phyloP scores from a whole-genome alignment of 2,329 filamentous ascomycete species.

The Claviceps africana region DNA sequence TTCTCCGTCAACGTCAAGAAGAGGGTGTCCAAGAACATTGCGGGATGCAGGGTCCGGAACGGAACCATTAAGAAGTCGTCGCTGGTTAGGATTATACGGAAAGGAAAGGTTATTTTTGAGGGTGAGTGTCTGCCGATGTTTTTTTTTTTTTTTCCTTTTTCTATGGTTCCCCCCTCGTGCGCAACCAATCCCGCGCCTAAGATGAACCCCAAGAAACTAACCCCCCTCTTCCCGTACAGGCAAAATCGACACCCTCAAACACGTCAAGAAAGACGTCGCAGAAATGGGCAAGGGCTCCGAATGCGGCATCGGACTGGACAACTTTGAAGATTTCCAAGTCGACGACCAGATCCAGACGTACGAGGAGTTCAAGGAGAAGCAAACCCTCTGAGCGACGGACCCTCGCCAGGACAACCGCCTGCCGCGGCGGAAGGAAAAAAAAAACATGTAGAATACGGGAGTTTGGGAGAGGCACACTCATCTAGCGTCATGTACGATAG shows the following conservation, averaged over 20 bases:
- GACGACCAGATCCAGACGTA: constrained; percentile 85
- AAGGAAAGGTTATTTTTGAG: constrained; percentile 59
- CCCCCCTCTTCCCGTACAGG: constrained; percentile 34
- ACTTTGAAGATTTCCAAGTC: constrained; percentile 61
- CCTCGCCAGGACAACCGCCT: no score
- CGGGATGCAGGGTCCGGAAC: constrained; percentile 77
- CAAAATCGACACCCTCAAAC: constrained; percentile 66
- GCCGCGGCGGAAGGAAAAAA: not conserved
- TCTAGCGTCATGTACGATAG: not conserved
- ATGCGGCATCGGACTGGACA: constrained; percentile 76
- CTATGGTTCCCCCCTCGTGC: not conserved
- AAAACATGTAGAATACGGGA: not conserved
- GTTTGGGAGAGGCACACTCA: not conserved
- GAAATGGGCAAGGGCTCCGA: constrained; percentile 90
- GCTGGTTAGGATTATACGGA: constrained; percentile 58
- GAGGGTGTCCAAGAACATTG: constrained; percentile 57
- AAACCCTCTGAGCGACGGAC: constrained; percentile 41
- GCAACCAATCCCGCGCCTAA: not conserved
- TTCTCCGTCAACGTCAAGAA: constrained; percentile 76
- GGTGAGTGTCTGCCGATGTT: constrained; percentile 43
- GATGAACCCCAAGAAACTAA: not conserved
- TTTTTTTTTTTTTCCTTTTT: constrained; percentile 1
- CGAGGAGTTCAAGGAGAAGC: constrained; percentile 63
- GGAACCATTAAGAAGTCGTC: constrained; percentile 52
- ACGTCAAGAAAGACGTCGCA: constrained; percentile 78